Conservation (phyloP, 116 monocot genomes). For the Papilionanthe hybrid region DNA sequence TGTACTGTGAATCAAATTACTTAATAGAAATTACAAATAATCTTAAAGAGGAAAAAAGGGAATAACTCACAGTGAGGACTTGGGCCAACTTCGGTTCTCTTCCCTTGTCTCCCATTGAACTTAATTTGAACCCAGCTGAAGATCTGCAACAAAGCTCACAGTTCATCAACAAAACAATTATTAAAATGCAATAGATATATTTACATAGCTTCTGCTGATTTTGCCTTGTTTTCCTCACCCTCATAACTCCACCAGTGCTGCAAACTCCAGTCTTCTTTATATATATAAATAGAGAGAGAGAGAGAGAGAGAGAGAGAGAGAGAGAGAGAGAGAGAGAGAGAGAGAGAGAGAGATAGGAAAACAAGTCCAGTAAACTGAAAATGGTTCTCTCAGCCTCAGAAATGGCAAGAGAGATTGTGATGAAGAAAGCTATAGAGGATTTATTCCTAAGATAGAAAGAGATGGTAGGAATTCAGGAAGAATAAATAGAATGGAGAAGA, state of each 20-base stretch:
- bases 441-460: neutral
- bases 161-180: neutral
- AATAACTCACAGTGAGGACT: constrained; percentile 1
- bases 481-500: neutral
- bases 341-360: neutral
- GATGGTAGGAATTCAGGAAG: neutral
- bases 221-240: neutral
- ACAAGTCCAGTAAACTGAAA: neutral
- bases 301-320: neutral
- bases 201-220: neutral
- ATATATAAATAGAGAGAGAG: neutral
- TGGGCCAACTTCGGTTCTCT: neutral
- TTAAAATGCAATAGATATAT: neutral
- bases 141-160: neutral
- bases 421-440: neutral
- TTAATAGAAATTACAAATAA: too few relatives aligned
- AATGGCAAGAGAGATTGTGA: neutral
- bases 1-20: too few relatives aligned
- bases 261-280: neutral
- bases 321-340: neutral
- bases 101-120: neutral
- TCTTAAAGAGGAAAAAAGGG: neutral
- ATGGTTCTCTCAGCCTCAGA: neutral
- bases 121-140: constrained; percentile 5
- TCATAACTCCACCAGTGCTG: constrained; percentile 1